A percentile compares a stretch with the other conserved stretches of the same genome.
Conservation (phyloP, 257 asterid genomes). For the Nicotiana knightiana region DNA sequence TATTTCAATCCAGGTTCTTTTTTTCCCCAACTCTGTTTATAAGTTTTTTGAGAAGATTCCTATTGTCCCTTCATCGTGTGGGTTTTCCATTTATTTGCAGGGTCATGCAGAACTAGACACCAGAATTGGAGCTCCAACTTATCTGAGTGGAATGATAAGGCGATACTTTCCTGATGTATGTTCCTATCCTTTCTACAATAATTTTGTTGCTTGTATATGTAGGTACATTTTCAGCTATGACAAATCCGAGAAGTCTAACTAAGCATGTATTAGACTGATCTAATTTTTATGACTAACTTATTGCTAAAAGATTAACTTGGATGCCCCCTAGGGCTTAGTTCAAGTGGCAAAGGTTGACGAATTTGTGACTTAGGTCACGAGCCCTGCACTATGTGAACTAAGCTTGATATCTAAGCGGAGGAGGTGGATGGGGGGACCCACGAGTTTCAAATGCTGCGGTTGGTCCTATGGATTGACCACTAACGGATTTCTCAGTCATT, state of each 20-base stretch:
- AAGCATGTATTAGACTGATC: not conserved
- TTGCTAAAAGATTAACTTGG: too few species aligned
- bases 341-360: too few species aligned
- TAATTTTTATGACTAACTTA: not conserved
- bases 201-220: not conserved
- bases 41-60: not conserved
- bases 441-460: too few species aligned
- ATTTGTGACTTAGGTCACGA: too few species aligned
- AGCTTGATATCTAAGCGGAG: too few species aligned
- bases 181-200: not conserved
- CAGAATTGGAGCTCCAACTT: conserved; percentile 60
- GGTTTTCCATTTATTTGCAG: conserved; percentile 25
- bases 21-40: not conserved
- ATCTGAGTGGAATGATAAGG: conserved; percentile 55
- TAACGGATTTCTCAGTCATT: too few species aligned
- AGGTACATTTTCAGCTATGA: not conserved
- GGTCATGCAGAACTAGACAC: conserved; percentile 88
- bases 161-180: conserved; percentile 59
- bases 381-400: too few species aligned
- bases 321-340: too few species aligned
- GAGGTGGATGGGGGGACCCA: too few species aligned
- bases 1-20: not conserved
- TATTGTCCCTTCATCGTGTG: not conserved
- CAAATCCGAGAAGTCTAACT: not conserved
- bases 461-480: too few species aligned